Evolutionary conservation across 352 stramenopile species (phyloP), one percentile per base, ranked within the genome.

Genomic region (Blastocystis sp.): DNA sequence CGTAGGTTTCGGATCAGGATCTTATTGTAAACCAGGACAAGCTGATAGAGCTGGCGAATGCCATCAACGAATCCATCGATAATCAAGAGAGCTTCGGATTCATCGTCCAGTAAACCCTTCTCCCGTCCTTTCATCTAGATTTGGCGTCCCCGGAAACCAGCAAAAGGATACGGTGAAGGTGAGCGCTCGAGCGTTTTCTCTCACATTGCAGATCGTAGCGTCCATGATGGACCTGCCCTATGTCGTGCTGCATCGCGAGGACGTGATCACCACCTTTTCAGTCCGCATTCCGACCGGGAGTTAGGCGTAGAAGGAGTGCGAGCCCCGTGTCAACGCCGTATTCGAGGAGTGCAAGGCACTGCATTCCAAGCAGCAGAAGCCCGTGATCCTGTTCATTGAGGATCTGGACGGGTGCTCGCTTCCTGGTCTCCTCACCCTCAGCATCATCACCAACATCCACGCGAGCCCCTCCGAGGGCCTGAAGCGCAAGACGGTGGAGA

Each of bases 131-230:
- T 43, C 9, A 57, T 9, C 34, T 19, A 76, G 65, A 76, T 76
- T 76, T 52, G 65, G 65, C 11, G 7, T 52, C 21, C 43, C 43
- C 11, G 65, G 65, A 48, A 76, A 76, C 52, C 65, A 76, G 11
- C 65, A 76, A 38, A 76, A 76, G 43, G 65, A 76, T 0, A 52
- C 38, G n/a, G 10, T 76, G 24, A 76, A 76, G 65, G 65, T 76
- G 38, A 9, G n/a, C 17, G 14, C n/a, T 43, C 28, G 9, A 54
- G 65, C 24, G 1, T 76, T 76, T 21, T 17, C 17, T 52, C 34
- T 28, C 14, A 7, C 43, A 34, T 34, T 34, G 11, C 52, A 76
- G 65, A 43, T 76, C 14, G 65, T 38, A 28, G 65, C 65, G 14
- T 48, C 34, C 4, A 14, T 11, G 9, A n/a, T 76, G 24, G 4